Evolutionary conservation across 1,139 yeast genomes (phyloP).

Genomic region (Yamadazyma mexicana): DNA sequence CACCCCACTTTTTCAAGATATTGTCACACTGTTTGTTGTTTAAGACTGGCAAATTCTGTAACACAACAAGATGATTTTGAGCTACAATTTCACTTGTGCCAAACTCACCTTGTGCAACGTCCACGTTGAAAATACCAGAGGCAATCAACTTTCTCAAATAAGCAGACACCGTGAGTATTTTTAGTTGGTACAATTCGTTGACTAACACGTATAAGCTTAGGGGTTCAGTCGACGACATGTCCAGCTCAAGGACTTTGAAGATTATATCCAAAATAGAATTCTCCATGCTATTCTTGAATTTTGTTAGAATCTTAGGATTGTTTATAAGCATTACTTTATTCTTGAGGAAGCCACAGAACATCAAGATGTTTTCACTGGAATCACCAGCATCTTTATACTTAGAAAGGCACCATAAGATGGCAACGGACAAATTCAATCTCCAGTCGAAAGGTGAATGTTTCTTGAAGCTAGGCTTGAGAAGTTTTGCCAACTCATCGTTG

Average conservation of each 20-base stretch:
- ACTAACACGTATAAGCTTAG: constrained; percentile 51
- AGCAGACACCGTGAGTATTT: constrained; percentile 59
- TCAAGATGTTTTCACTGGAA: constrained; percentile 35
- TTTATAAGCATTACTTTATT: constrained; percentile 28
- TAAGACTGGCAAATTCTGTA: constrained; percentile 55
- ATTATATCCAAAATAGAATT: constrained; percentile 48
- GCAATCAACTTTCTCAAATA: constrained; percentile 79
- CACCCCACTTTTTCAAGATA: constrained; percentile 43
- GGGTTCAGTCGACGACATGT: constrained; percentile 20
- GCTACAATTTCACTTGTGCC: constrained; percentile 19
- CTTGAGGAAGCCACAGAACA: constrained; percentile 40
- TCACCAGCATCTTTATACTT: constrained; percentile 29
- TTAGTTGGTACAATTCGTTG: constrained; percentile 53
- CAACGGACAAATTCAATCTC: constrained; percentile 38
- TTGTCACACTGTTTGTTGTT: constrained; percentile 53
- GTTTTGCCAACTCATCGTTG: constrained; percentile 29
- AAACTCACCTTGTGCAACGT: constrained; percentile 17
- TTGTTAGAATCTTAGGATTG: constrained; percentile 24
- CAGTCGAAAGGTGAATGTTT: constrained; percentile 24
- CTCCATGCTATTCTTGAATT: constrained; percentile 46
- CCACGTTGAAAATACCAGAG: constrained; percentile 70
- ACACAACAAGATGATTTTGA: constrained; percentile 47
- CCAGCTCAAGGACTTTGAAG: constrained; percentile 27
- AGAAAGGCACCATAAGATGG: constrained; percentile 53
- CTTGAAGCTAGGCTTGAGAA: constrained; percentile 26